Percentiles rank a stretch among this genome's conserved stretches.
Evolutionary conservation across 306 rosid species (phyloP).

Genomic region (Lathyrus tuberosus): DNA sequence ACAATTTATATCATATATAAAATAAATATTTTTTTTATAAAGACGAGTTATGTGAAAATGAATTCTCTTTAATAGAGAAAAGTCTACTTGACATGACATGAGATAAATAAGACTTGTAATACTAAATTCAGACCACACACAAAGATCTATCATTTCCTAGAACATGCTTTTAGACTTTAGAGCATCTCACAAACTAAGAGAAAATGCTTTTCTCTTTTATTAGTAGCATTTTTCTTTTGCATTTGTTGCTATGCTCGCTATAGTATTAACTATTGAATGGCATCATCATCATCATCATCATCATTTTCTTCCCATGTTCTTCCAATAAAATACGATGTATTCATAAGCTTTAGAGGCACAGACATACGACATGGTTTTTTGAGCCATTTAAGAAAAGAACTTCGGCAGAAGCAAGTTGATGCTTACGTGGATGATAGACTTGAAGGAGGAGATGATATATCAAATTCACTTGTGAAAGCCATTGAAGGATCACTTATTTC

Average conservation of each 20-base stretch:
- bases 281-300: constrained; percentile 6
- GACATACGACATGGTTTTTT: constrained; percentile 24
- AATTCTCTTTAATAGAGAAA: no score
- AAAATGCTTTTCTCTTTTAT: no score
- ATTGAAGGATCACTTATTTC: constrained; percentile 38
- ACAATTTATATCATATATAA: no score
- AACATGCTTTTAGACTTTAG: no score
- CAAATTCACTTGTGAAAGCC: constrained; percentile 32
- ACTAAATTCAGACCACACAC: no score
- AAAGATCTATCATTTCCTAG: neutral
- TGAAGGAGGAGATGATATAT: constrained; percentile 31
- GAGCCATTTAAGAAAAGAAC: constrained; percentile 26
- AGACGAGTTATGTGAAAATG: no score
- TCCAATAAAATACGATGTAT: constrained; percentile 19
- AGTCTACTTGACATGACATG: no score
- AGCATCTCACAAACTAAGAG: neutral
- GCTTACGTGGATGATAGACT: constrained; percentile 26
- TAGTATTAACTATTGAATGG: neutral
- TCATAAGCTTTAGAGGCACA: constrained; percentile 36
- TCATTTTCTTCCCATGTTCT: constrained; percentile 10
- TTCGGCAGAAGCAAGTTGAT: constrained; percentile 30
- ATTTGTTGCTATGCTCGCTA: neutral
- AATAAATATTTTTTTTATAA: no score
- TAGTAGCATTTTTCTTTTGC: no score
- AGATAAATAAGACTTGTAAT: no score